Evolutionary conservation across 106 monocot species (phyloP).

Genomic region (Acorus gramineus): DNA sequence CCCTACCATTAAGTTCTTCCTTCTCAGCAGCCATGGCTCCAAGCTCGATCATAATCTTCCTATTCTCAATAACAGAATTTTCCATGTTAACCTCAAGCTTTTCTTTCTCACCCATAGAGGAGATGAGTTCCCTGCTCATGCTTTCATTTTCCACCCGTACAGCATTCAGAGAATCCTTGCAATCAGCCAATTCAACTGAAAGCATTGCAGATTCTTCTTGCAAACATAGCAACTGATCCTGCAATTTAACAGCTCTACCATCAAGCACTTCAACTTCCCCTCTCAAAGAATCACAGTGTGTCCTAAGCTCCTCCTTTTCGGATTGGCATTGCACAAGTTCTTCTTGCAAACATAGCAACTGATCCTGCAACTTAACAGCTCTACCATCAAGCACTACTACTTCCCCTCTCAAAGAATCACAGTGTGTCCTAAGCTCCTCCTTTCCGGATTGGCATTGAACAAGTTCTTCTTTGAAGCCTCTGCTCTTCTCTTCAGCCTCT

Average conservation of each 20-base stretch:
- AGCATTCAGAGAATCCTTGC: constrained; percentile 31
- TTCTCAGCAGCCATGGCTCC: no score
- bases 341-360: constrained; percentile 6
- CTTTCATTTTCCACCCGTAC: not conserved
- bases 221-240: constrained; percentile 11
- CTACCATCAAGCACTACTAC: constrained; percentile 20
- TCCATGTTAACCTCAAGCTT: no score
- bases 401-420: constrained; percentile 23
- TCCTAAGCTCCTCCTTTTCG: no score
- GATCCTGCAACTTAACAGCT: constrained; percentile 19
- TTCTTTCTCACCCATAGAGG: no score
- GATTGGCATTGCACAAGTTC: no score
- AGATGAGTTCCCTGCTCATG: no score
- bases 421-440: constrained; percentile 34
- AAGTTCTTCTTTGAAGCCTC: constrained; percentile 37
- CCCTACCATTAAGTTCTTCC: no score
- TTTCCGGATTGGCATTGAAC: constrained; percentile 40
- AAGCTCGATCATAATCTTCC: no score
- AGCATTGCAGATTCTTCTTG: constrained; percentile 23
- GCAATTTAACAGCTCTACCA: not conserved
- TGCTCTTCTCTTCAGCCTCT: constrained; percentile 32
- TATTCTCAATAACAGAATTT: no score
- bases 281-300: no score
- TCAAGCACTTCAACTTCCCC: not conserved
- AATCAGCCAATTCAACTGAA: constrained; percentile 32